Base-by-base conservation (phyloP, 2,329 filamentous ascomycete genomes). In the Capronia coronata region DNA sequence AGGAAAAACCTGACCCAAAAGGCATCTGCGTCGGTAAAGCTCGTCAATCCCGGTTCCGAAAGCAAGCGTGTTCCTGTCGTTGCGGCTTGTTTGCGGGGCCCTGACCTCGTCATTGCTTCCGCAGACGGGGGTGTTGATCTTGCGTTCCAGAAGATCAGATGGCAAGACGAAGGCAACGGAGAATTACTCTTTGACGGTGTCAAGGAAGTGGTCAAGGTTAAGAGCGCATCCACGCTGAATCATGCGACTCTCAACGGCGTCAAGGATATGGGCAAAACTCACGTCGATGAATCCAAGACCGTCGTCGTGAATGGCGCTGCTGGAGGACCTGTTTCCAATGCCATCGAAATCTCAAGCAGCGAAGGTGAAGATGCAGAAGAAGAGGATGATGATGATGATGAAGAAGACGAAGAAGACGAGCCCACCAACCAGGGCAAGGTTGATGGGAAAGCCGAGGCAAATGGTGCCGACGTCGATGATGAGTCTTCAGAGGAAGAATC, bases 261-360 rank as follows among this genome's bases (percentile, higher is more conserved):
- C 19, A 76, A 75, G 59, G 68, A 72, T 53, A 62, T 71, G 42
- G 72, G 70, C 37, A 73, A 75, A 56, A 71, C 68, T 50, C 71
- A 74, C 34, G 73, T 82, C 27, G 75, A 83, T 62, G 79, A 84
- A 55, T 74, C 77, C 25, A 73, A 71, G 47, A 71, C 77, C 9
- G 70, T 76, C 1, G 75, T 83, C 9, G 71, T 72, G 47, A 59
- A 58, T 52, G 57, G 58, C 6, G 35, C 39, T n/a, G 48, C 65
- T 60, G 66, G 66, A 59, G 66, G 65, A 59, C 67, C 66, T 63
- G 57, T 60, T 48, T 55, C 51, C 41, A 65, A 70, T 39, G 63
- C 72, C 11, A 72, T 76, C 44, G 67, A 71, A 56, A 73, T 76
- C 45, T 75, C 73, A 42, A 75, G 69, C 57, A 62, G 71, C 10